Conservation (phyloP, 2,329 filamentous ascomycete species). For the Endoconidiophora polonica region DNA sequence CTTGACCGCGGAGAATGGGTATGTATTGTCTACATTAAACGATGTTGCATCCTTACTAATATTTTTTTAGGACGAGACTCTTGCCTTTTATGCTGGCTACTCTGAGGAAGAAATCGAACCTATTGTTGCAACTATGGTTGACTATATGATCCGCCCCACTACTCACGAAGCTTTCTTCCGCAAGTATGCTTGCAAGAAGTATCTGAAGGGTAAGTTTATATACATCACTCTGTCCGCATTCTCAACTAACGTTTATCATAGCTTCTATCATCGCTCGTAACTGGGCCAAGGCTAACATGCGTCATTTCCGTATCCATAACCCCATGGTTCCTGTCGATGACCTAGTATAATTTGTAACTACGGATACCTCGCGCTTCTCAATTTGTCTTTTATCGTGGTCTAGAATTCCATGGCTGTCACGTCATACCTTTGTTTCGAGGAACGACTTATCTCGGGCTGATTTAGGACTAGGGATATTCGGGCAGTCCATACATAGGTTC, state of each 20-base stretch:
- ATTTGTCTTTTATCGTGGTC: no score
- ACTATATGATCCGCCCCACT: constrained; percentile 83
- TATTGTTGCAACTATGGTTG: constrained; percentile 85
- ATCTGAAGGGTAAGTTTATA: constrained; percentile 70
- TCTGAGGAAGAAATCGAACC: constrained; percentile 84
- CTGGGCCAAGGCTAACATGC: constrained; percentile 76
- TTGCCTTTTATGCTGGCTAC: constrained; percentile 86
- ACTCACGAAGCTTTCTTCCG: constrained; percentile 97
- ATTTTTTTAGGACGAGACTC: constrained; percentile 51
- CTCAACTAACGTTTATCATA: neutral
- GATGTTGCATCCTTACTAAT: constrained; percentile 18
- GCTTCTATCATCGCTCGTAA: constrained; percentile 23
- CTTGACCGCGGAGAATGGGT: constrained; percentile 86
- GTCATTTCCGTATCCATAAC: constrained; percentile 36
- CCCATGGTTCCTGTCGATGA: constrained; percentile 34
- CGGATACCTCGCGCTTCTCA: no score
- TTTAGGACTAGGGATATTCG: no score
- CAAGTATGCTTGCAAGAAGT: constrained; percentile 99
- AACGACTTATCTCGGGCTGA: no score
- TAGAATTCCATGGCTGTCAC: no score
- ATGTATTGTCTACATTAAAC: constrained; percentile 23
- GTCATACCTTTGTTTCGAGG: no score
- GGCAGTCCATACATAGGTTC: no score
- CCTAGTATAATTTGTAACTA: constrained; percentile 17
- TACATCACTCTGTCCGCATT: no score